Conservation (phyloP, 768 basidiomycete genomes). For the Boletus edulis region DNA sequence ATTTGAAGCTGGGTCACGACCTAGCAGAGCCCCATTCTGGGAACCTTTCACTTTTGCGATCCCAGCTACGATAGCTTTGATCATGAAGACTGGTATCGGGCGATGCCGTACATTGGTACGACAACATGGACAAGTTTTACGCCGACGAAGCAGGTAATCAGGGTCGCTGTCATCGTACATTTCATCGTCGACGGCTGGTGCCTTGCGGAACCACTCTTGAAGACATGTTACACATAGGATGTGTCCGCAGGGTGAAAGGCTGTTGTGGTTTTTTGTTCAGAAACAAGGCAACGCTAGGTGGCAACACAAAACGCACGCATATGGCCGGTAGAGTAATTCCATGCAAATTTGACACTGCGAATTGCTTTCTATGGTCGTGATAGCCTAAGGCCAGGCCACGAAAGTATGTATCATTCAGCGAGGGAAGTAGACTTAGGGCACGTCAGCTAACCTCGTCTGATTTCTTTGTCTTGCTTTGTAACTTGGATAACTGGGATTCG, state of each 20-base stretch:
- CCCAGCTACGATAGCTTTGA: constrained; percentile 56
- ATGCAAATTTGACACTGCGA: constrained; percentile 78
- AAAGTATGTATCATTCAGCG: neutral
- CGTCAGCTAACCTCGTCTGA: constrained; percentile 51
- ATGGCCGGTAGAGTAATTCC: constrained; percentile 63
- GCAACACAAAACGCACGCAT: constrained; percentile 47
- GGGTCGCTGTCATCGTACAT: constrained; percentile 42
- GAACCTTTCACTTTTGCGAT: constrained; percentile 44
- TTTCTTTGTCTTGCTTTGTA: constrained; percentile 48
- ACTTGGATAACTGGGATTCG: constrained; percentile 41
- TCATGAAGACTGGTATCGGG: constrained; percentile 66
- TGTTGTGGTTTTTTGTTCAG: constrained; percentile 24
- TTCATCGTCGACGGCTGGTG: constrained; percentile 48
- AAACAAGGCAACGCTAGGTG: neutral
- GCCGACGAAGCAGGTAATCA: constrained; percentile 51
- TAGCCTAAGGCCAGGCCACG: constrained; percentile 36
- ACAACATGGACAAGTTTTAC: constrained; percentile 74
- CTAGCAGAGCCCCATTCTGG: constrained; percentile 15
- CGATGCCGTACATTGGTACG: constrained; percentile 53
- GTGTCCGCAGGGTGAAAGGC: constrained; percentile 75
- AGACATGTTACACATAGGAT: constrained; percentile 71
- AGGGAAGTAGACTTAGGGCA: neutral
- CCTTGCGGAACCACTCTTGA: constrained; percentile 75
- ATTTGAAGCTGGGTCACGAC: constrained; percentile 31
- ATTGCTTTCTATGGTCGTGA: constrained; percentile 54